A percentile compares a stretch with the other conserved stretches of the same genome.
These are phyloP conservation scores for Gastrolobium villosum DNA, from an alignment of 306 rosid species.

Conservation along the genomic window DNA sequence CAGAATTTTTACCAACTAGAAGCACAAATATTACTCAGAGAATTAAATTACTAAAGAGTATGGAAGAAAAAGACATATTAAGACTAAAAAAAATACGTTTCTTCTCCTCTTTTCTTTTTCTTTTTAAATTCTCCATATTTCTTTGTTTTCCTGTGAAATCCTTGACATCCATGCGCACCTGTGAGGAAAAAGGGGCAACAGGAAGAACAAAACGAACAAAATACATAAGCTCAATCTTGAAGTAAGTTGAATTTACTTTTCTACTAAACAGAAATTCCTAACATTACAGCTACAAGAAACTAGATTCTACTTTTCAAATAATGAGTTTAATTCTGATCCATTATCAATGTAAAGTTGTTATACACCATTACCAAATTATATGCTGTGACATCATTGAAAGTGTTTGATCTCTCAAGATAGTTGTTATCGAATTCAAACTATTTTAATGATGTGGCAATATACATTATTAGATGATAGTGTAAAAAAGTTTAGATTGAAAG, in stretches of 20 bases:
- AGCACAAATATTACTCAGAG: not conserved
- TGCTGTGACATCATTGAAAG: not conserved
- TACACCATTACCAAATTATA: constrained; percentile 20
- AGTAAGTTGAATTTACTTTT: not conserved
- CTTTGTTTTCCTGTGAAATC: constrained; percentile 62
- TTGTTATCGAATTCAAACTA: not conserved
- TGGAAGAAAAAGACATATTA: not conserved
- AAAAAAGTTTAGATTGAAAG: not conserved
- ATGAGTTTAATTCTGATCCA: not conserved
- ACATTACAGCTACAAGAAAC: not conserved
- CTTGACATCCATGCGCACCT: constrained; percentile 82
- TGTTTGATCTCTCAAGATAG: constrained; percentile 4
- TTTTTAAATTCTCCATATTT: constrained; percentile 58
- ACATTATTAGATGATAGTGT: not conserved
- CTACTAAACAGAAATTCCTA: constrained; percentile 8
- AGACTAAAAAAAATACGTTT: constrained; percentile 58
- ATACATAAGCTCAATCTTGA: constrained; percentile 6
- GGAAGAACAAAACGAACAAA: constrained; percentile 18
- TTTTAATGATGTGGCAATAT: constrained; percentile 2
- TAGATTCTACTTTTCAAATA: constrained; percentile 5
- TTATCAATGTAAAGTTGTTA: no score
- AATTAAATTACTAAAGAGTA: not conserved
- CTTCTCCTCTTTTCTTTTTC: constrained; percentile 87
- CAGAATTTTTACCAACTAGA: not conserved
- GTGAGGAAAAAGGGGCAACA: constrained; percentile 18